These are phyloP conservation scores for Geotrichum restrictum DNA, from an alignment of 1,139 yeast species.

Conservation along the genomic window DNA sequence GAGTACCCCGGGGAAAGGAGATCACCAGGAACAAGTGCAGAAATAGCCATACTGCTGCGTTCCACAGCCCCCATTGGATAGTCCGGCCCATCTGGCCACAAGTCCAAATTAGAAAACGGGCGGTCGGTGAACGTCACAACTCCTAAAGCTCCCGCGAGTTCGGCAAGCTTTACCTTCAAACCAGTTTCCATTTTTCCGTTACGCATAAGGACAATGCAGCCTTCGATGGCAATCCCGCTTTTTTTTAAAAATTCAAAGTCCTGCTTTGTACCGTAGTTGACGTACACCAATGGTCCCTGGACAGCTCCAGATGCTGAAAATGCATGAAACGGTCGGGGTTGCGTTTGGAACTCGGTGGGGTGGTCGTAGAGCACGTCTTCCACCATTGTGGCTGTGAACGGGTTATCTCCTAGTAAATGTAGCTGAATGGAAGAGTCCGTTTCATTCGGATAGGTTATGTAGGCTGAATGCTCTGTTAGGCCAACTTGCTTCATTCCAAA, in stretches of 20 bases:
- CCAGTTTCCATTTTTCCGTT: conserved; percentile 56
- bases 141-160: conserved; percentile 50
- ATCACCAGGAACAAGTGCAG: conserved; percentile 72
- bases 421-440: conserved; percentile 30
- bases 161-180: conserved; percentile 52
- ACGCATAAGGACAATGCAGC: conserved; percentile 55
- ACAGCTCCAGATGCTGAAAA: conserved; percentile 59
- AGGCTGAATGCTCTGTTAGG: conserved; percentile 50
- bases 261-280: conserved; percentile 57
- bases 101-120: conserved; percentile 29
- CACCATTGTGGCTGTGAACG: conserved; percentile 28
- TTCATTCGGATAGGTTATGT: conserved; percentile 55
- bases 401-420: conserved; percentile 26
- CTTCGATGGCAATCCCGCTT: conserved; percentile 39
- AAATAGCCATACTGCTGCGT: conserved; percentile 60
- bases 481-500: conserved; percentile 53
- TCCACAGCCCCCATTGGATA: conserved; percentile 47
- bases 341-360: conserved; percentile 22
- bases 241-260: conserved; percentile 53
- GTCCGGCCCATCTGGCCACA: conserved; percentile 20
- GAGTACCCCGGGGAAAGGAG: conserved; percentile 77
- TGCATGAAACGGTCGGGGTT: conserved; percentile 57
- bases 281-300: conserved; percentile 53
- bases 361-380: conserved; percentile 28
- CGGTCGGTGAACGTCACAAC: conserved; percentile 55